phyloP scores from a whole-genome alignment of 2,329 filamentous ascomycete species.

The Penicillium polonicum region DNA sequence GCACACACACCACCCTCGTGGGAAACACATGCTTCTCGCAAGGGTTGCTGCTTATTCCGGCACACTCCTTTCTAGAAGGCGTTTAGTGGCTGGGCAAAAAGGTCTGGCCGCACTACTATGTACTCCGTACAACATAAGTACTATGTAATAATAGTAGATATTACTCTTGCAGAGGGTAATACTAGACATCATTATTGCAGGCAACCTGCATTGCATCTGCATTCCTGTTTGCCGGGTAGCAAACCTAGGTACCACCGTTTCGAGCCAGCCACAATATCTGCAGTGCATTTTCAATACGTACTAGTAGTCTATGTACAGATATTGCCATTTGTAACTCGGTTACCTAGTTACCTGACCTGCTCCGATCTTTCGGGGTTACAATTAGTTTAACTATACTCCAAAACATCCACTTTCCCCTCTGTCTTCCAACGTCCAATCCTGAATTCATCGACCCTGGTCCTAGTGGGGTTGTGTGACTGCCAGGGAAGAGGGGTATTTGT shows the following conservation, averaged over 20 bases:
- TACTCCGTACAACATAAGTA: not conserved
- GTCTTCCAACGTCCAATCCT: slow-evolving; percentile 6
- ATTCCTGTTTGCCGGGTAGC: slow-evolving; percentile 3
- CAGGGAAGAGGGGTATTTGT: slow-evolving; percentile 5
- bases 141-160: not conserved
- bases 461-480: slow-evolving; percentile 3
- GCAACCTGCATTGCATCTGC: slow-evolving; percentile 2
- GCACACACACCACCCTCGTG: slow-evolving; percentile 3
- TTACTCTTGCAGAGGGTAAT: not conserved
- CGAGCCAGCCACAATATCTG: not conserved
- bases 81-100: slow-evolving; percentile 1
- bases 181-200: slow-evolving; percentile 7
- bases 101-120: not conserved
- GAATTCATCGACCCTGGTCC: slow-evolving; percentile 6
- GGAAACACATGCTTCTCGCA: slow-evolving; percentile 3
- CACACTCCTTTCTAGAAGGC: slow-evolving; percentile 5
- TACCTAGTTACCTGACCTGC: not conserved
- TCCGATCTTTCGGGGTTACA: not conserved
- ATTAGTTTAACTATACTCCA: not conserved
- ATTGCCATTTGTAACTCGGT: not conserved
- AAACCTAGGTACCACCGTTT: not conserved
- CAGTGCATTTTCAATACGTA: not conserved
- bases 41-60: not conserved
- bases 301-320: not conserved
- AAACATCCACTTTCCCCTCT: not conserved